Evolutionary conservation across 2,329 filamentous ascomycete genomes (phyloP).

Genomic region (Hypoxylon sp.): DNA sequence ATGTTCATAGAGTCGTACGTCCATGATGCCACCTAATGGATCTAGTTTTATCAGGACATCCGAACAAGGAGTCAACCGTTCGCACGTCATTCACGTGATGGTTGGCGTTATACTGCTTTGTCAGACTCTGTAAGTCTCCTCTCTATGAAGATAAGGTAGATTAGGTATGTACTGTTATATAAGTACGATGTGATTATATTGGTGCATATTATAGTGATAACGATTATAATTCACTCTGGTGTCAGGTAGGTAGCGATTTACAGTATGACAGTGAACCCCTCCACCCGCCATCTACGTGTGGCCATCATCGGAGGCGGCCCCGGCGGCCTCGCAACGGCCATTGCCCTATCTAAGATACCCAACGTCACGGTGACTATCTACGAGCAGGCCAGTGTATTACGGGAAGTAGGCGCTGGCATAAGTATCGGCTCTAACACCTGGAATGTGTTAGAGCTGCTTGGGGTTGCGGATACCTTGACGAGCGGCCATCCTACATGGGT

Average conservation of each 20-base stretch:
- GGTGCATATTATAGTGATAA: not conserved
- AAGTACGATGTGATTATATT: conserved; percentile 7
- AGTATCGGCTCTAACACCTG: conserved; percentile 63
- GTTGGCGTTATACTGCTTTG: conserved; percentile 49
- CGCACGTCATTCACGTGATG: conserved; percentile 52
- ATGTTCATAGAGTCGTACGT: conserved; percentile 25
- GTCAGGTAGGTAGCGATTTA: not conserved
- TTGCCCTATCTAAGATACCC: conserved; percentile 60
- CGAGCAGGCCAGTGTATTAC: conserved; percentile 61
- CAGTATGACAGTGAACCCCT: conserved; percentile 45
- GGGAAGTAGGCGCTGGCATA: conserved; percentile 65
- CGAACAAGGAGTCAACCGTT: conserved; percentile 10
- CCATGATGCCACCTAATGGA: conserved; percentile 24
- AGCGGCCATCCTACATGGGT: conserved; percentile 50
- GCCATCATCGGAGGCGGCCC: conserved; percentile 50
- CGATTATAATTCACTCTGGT: not conserved
- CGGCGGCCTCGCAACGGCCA: conserved; percentile 59
- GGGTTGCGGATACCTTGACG: conserved; percentile 56
- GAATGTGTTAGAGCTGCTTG: conserved; percentile 63
- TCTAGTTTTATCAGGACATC: conserved; percentile 28
- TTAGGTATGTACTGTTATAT: conserved; percentile 5
- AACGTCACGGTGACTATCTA: conserved; percentile 61
- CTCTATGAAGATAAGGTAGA: conserved; percentile 8
- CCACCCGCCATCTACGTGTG: conserved; percentile 43
- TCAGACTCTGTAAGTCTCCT: conserved; percentile 34